Evolutionary conservation across 805 yeast genomes (phyloP).

Genomic region (Ogataea parapolymorpha): DNA sequence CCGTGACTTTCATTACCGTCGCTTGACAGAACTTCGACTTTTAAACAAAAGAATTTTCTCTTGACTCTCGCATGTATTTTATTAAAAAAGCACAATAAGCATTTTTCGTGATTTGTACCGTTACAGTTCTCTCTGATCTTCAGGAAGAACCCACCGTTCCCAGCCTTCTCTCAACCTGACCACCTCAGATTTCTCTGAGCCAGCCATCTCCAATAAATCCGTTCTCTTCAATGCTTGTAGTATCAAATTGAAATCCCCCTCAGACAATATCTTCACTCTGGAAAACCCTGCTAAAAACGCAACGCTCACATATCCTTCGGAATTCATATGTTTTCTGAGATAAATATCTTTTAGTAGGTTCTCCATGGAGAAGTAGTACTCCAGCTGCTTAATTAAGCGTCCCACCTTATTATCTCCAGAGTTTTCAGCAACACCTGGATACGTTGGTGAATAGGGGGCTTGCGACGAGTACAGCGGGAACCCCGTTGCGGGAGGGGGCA

Average conservation of each 20-base stretch:
- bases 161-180: constrained; percentile 58
- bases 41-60: constrained; percentile 24
- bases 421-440: background rate
- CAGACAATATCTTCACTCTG: constrained; percentile 59
- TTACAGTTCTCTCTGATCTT: constrained; percentile 27
- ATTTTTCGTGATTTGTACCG: background rate
- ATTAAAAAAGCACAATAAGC: constrained; percentile 2
- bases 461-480: constrained; percentile 8
- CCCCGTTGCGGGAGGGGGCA: constrained; percentile 10
- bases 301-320: constrained; percentile 65
- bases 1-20: constrained; percentile 20
- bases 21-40: constrained; percentile 22
- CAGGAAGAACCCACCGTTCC: constrained; percentile 67
- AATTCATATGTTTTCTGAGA: constrained; percentile 72
- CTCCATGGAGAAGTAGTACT: constrained; percentile 84
- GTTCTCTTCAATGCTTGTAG: constrained; percentile 27
- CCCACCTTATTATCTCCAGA: constrained; percentile 13
- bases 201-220: constrained; percentile 30
- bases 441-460: constrained; percentile 1
- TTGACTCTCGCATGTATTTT: background rate
- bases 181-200: constrained; percentile 35
- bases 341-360: constrained; percentile 80
- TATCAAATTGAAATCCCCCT: constrained; percentile 46
- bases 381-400: constrained; percentile 51
- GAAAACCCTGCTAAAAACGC: constrained; percentile 60